A percentile compares a stretch with the other conserved stretches of the same genome.
Conservation (phyloP, 192 early-diverging fungal species). For the Obelidium mucronatum region DNA sequence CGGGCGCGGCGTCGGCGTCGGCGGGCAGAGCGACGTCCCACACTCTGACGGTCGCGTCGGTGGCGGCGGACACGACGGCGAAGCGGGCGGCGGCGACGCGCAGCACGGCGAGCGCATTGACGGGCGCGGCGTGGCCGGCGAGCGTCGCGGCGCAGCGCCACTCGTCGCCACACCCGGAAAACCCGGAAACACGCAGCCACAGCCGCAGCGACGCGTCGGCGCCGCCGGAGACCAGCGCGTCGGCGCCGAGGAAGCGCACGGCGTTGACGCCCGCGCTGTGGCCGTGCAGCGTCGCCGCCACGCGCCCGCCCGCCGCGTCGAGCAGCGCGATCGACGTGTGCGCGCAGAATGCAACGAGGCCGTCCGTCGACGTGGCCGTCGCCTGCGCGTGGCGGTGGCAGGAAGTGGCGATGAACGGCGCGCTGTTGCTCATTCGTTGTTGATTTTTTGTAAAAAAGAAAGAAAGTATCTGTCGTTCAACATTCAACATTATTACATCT, state of each 20-base stretch:
- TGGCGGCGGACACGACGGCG: constrained; percentile 71
- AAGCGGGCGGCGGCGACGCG: constrained; percentile 43
- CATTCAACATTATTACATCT: too few species aligned
- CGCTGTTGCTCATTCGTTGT: background rate
- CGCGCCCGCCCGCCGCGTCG: constrained; percentile 61
- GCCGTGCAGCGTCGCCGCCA: constrained; percentile 70
- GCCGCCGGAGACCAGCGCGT: constrained; percentile 78
- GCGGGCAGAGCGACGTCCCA: constrained; percentile 67
- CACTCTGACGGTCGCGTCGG: constrained; percentile 75
- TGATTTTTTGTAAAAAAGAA: background rate
- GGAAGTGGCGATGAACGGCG: constrained; percentile 67
- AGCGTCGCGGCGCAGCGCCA: constrained; percentile 76
- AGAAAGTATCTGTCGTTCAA: too few species aligned
- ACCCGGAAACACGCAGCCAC: constrained; percentile 63
- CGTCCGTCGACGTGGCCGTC: constrained; percentile 62
- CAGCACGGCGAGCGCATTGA: constrained; percentile 70
- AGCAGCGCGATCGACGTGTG: constrained; percentile 75
- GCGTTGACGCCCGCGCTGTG: constrained; percentile 44
- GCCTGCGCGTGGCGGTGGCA: constrained; percentile 73
- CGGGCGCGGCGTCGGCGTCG: constrained; percentile 67
- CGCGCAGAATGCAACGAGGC: constrained; percentile 74
- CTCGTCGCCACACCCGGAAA: constrained; percentile 16
- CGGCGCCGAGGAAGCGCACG: constrained; percentile 47
- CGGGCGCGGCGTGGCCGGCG: constrained; percentile 67
- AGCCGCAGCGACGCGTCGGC: constrained; percentile 79